Evolutionary conservation across 2,329 filamentous ascomycete species (phyloP), one percentile per base, ranked within the genome.

Genomic region (Colletotrichum sp.): DNA sequence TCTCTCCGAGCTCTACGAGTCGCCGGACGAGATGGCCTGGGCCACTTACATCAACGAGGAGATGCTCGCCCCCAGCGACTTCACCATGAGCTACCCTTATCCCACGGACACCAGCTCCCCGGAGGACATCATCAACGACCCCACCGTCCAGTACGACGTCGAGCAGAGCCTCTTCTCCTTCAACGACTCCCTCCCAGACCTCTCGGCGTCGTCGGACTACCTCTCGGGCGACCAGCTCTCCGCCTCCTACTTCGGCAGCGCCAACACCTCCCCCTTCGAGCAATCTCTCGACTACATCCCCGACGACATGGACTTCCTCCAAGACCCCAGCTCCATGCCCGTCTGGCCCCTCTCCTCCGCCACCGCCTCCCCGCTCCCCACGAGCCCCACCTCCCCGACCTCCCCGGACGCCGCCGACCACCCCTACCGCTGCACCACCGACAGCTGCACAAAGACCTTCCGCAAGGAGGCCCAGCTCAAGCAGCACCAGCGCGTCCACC

Each of bases 401-500:
- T 24, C 16, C 24, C 67, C 77, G 48, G 73, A 71, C 63, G 24
- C 57, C 59, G 72, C 63, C 48, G 72, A 67, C 65, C 32, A 73
- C 57, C 72, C 72, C 13, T 76, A 68, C 61, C 63, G 18, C 43
- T 78, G 77, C 72, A 67, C 69, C 13, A 65, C 72, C 48, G 75
- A 78, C 66, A 70, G 16, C 72, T 78, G 77, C 72, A 65, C 66
- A 26, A 77, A 78, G 72, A 63, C 77, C 30, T 78, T 78, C 72
- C 72, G 69, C 36, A 78, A 78, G 67, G 75, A 78, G 57, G 73
- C 71, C 30, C 77, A 77, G 73, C 69, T 76, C 18, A 78, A 77
- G 75, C 77, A 78, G 75, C 77, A 78, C 61, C 77, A 77, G 61
- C 77, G 77, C 48, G 77, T 78, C 69, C 77, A 78, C 72, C 71